Conservation (phyloP, 2,329 filamentous ascomycete species). For the Calonectria multiphialidica region DNA sequence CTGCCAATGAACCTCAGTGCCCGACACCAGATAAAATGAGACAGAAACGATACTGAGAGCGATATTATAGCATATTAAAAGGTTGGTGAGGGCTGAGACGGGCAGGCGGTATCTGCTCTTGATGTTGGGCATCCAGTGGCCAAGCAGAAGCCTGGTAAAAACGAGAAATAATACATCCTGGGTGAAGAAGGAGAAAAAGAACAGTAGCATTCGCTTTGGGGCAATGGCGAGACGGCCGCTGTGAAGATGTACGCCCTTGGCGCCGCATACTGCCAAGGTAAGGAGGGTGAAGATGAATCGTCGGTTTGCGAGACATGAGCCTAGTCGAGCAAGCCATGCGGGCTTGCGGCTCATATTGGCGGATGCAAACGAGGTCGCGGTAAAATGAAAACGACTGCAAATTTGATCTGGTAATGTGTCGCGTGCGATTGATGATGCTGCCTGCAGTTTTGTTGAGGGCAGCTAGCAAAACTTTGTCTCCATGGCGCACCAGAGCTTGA, state of each 20-base stretch:
- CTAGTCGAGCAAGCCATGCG: constrained; percentile 24
- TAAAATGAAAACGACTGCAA: too few relatives aligned
- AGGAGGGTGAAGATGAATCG: constrained; percentile 49
- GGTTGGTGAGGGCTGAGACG: constrained; percentile 27
- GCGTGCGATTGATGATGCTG: background rate
- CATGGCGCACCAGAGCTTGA: constrained; percentile 22
- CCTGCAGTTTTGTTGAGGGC: background rate
- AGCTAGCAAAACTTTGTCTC: constrained; percentile 9
- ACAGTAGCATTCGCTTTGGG: constrained; percentile 43
- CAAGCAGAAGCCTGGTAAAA: constrained; percentile 47
- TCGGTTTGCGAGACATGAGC: constrained; percentile 43
- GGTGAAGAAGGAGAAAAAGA: constrained; percentile 50
- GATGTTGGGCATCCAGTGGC: constrained; percentile 38
- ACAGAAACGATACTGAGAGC: constrained; percentile 42
- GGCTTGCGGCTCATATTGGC: constrained; percentile 25
- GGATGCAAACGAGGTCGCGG: constrained; percentile 10
- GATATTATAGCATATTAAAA: constrained; percentile 38
- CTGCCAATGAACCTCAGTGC: constrained; percentile 51
- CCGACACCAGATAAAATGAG: constrained; percentile 49
- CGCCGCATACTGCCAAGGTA: constrained; percentile 45
- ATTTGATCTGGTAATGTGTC: background rate
- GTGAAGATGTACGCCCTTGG: constrained; percentile 49
- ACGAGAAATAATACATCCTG: constrained; percentile 49
- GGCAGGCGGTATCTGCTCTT: constrained; percentile 27
- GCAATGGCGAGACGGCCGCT: constrained; percentile 48